Percentiles rank a stretch among this genome's conserved stretches.
phyloP scores from a whole-genome alignment of 2,329 filamentous ascomycete species.

The Didymellaceae sp. region DNA sequence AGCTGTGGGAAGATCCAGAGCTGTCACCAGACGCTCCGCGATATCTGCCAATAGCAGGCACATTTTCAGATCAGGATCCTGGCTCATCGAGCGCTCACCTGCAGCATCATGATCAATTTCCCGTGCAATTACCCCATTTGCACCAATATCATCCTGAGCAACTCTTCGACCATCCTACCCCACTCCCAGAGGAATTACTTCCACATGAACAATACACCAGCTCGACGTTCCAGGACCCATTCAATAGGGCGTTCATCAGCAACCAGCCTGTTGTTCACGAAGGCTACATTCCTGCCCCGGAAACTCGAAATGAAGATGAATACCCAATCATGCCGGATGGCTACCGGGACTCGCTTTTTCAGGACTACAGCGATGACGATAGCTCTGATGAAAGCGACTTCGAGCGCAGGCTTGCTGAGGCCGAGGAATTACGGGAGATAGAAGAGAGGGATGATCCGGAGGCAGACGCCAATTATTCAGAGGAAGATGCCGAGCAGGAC shows the following conservation, averaged over 20 bases:
- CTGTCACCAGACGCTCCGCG: conserved; percentile 23
- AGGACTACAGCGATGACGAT: conserved; percentile 32
- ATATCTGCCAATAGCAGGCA: conserved; percentile 28
- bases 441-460: conserved; percentile 40
- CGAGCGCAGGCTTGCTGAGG: conserved; percentile 36
- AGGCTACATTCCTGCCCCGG: conserved; percentile 49
- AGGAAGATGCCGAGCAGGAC: conserved; percentile 42
- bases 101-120: conserved; percentile 12
- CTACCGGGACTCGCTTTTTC: conserved; percentile 30
- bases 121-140: conserved; percentile 21
- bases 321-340: conserved; percentile 30
- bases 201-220: conserved; percentile 19
- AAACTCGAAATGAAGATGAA: conserved; percentile 43
- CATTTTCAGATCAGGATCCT: conserved; percentile 27
- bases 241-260: conserved; percentile 32
- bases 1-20: conserved; percentile 27
- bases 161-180: conserved; percentile 24
- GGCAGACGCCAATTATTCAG: conserved; percentile 46
- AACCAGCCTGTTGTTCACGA: conserved; percentile 47
- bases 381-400: conserved; percentile 40
- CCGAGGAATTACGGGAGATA: conserved; percentile 36
- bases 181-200: conserved; percentile 26
- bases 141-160: conserved; percentile 29
- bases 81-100: conserved; percentile 17
- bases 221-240: conserved; percentile 27